A percentile compares a stretch with the other conserved stretches of the same genome.
Evolutionary conservation across 2,329 filamentous ascomycete genomes (phyloP).

Genomic region (Diaporthe destruens): DNA sequence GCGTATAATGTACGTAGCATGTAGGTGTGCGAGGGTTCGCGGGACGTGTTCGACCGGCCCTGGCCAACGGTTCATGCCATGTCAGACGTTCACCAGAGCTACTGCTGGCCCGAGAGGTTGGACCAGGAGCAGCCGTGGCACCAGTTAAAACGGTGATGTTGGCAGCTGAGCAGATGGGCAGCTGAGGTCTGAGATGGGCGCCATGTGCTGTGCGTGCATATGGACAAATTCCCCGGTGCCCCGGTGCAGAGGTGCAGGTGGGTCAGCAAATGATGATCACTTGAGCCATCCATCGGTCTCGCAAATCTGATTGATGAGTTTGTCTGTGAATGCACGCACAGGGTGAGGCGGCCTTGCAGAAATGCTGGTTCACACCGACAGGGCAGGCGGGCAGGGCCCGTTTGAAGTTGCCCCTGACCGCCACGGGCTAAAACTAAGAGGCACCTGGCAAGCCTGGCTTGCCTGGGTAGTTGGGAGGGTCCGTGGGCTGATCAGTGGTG

Average conservation of each 20-base stretch:
- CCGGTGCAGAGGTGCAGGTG: constrained; percentile 3
- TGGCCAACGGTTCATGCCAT: constrained; percentile 22
- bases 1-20: neutral
- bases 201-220: constrained; percentile 3
- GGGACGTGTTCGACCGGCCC: neutral
- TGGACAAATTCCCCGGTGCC: constrained; percentile 16
- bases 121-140: constrained; percentile 34
- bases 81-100: constrained; percentile 17
- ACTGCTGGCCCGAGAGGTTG: constrained; percentile 25
- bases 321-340: neutral
- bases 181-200: constrained; percentile 5
- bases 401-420: constrained; percentile 30
- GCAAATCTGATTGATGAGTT: constrained; percentile 30
- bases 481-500: constrained; percentile 24
- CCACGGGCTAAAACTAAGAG: neutral
- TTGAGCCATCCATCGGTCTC: constrained; percentile 17
- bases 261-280: constrained; percentile 17
- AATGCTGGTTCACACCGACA: too few relatives aligned
- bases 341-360: too few relatives aligned
- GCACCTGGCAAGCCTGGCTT: too few relatives aligned
- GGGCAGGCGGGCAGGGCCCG: neutral
- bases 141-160: constrained; percentile 10
- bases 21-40: neutral
- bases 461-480: neutral
- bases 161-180: constrained; percentile 14